Conservation (phyloP, 805 yeast species). For the Cyberlindnera maclurae region DNA sequence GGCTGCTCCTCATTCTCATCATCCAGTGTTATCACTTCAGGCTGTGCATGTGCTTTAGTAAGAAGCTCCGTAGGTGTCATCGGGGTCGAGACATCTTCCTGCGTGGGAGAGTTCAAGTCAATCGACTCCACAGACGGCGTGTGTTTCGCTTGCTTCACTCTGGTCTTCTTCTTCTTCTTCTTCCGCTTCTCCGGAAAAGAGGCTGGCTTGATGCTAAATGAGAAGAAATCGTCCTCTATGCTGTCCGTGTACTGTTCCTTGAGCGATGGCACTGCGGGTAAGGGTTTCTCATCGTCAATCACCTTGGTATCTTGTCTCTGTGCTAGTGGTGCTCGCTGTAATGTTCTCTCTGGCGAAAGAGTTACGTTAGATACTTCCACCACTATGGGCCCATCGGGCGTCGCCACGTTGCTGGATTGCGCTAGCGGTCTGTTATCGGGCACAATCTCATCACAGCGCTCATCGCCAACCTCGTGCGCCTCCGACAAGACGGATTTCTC, state of each 20-base stretch:
- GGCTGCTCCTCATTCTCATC: constrained; percentile 2
- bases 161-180: constrained; percentile 12
- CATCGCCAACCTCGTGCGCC: constrained; percentile 9
- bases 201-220: constrained; percentile 11
- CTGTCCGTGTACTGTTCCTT: neutral
- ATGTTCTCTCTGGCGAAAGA: neutral
- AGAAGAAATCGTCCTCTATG: constrained; percentile 24
- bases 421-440: constrained; percentile 17
- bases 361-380: neutral
- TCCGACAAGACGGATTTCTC: no score
- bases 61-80: no score
- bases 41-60: no score
- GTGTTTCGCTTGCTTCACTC: neutral
- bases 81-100: no score
- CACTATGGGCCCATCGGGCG: constrained; percentile 10
- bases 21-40: neutral
- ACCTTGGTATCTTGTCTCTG: neutral
- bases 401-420: constrained; percentile 20
- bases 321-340: neutral
- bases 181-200: constrained; percentile 9
- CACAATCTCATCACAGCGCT: constrained; percentile 19
- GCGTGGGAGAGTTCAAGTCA: neutral
- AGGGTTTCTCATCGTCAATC: neutral
- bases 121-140: neutral
- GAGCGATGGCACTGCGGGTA: neutral